Conservation (phyloP, 2,329 filamentous ascomycete species). For the Fulvia fulva region DNA sequence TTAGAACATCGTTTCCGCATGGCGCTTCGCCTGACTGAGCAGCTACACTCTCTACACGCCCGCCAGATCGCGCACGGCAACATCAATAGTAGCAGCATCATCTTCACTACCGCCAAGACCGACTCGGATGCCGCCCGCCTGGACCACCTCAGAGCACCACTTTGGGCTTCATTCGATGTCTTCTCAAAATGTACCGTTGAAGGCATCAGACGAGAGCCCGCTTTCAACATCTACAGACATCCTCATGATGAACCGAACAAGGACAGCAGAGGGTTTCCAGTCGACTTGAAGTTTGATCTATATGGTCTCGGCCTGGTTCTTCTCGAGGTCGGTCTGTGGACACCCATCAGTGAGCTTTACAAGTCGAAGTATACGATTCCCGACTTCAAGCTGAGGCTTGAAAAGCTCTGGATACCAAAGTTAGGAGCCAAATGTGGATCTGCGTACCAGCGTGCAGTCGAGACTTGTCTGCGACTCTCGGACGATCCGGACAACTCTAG, state of each 20-base stretch:
- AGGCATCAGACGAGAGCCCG: conserved; percentile 39
- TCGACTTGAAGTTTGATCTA: conserved; percentile 53
- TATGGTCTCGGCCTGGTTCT: conserved; percentile 71
- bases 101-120: conserved; percentile 55
- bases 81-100: conserved; percentile 62
- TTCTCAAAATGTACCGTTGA: conserved; percentile 58
- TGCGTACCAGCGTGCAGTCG: conserved; percentile 70
- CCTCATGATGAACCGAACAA: conserved; percentile 45
- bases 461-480: conserved; percentile 67
- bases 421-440: conserved; percentile 67
- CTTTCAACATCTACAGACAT: conserved; percentile 62
- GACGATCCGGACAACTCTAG: conserved; percentile 40
- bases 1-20: conserved; percentile 74
- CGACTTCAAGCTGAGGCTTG: conserved; percentile 61
- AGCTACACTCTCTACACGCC: conserved; percentile 69
- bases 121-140: conserved; percentile 43
- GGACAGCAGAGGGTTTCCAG: conserved; percentile 47
- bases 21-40: conserved; percentile 67
- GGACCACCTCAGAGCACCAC: conserved; percentile 61
- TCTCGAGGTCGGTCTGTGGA: conserved; percentile 73
- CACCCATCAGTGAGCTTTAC: conserved; percentile 56
- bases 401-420: conserved; percentile 60
- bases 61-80: conserved; percentile 68
- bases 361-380: conserved; percentile 57
- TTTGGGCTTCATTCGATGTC: conserved; percentile 70